Conservation (phyloP, 176 grass and related monocot species). For the Raddia distichophylla region DNA sequence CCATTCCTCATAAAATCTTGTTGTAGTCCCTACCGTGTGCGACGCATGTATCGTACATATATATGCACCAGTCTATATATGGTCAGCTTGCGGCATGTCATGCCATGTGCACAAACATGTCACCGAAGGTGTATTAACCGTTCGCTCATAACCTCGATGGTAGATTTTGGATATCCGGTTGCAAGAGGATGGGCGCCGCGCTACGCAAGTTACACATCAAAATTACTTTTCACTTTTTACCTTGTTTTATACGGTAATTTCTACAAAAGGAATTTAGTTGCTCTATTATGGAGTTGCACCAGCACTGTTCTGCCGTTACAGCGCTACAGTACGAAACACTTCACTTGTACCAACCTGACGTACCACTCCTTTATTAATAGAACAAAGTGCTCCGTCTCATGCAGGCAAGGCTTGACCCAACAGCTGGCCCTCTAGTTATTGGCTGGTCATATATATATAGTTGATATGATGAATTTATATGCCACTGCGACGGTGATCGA, state of each 20-base stretch:
- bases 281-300: constrained; percentile 18
- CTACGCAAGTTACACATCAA: background rate
- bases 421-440: background rate
- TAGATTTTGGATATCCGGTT: too few relatives aligned
- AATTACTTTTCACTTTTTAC: background rate
- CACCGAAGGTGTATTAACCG: too few relatives aligned
- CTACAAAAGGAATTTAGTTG: background rate
- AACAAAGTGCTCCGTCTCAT: constrained; percentile 24
- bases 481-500: background rate
- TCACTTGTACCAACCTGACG: constrained; percentile 1
- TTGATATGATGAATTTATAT: background rate
- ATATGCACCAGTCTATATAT: too few relatives aligned
- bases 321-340: constrained; percentile 10
- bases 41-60: too few relatives aligned
- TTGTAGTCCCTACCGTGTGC: too few relatives aligned
- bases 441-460: background rate
- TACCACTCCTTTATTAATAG: constrained; percentile 10
- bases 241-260: background rate
- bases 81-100: too few relatives aligned
- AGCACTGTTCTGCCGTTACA: constrained; percentile 12
- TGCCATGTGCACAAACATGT: too few relatives aligned
- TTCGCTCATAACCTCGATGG: too few relatives aligned
- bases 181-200: too few relatives aligned
- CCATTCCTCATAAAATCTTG: too few relatives aligned
- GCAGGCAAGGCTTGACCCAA: constrained; percentile 23